Evolutionary conservation across 2,329 filamentous ascomycete species (phyloP), one percentile per base, ranked within the genome.

Genomic region (Paecilomyces sp.): DNA sequence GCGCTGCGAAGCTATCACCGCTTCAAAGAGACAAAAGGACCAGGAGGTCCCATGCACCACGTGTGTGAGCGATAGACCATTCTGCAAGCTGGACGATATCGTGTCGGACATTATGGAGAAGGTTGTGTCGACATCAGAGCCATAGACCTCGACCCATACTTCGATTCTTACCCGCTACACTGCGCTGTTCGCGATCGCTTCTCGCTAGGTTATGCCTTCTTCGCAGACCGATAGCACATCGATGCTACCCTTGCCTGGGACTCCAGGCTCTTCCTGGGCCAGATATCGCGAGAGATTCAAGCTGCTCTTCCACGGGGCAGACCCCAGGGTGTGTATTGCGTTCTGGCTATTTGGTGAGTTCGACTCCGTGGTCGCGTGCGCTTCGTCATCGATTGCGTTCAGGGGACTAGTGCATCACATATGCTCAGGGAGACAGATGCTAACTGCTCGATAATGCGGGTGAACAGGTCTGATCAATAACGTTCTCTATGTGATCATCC

Each of bases 401-500:
- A 24, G 12, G 50, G 18, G 18, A 11, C 50, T 28, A 25, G 18
- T 53, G 24, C 28, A 15, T 25, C 22, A 22, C 12, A 30, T 15
- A 3, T 28, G 24, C 28, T 28, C 9, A 11, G 8, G n/a, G 12
- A 13, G 31, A 33, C 31, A 33, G 54, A 36, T 22, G 54, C 54
- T 33, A 33, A 36, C 15, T 18, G 25, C 18, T 55, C 28, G 34
- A 55, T 55, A 28, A 28, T 11, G 47, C 33, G 25, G 25, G 12
- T 18, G 41, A 31, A 25, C 69, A 93, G 91, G 91, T 57, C 79
- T 94, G 18, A 94, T 97, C 73, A 97, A 99, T 77, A 97, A 97
- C 78, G 91, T 97, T 66, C 89, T 97, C 77, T 97, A 97, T 76
- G 93, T 97, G 59, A 90, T 97, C 74, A 94, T 97, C 72, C 88